These are phyloP conservation scores for Trametes cingulata DNA, from an alignment of 768 basidiomycete genomes.

Conservation along the genomic window DNA sequence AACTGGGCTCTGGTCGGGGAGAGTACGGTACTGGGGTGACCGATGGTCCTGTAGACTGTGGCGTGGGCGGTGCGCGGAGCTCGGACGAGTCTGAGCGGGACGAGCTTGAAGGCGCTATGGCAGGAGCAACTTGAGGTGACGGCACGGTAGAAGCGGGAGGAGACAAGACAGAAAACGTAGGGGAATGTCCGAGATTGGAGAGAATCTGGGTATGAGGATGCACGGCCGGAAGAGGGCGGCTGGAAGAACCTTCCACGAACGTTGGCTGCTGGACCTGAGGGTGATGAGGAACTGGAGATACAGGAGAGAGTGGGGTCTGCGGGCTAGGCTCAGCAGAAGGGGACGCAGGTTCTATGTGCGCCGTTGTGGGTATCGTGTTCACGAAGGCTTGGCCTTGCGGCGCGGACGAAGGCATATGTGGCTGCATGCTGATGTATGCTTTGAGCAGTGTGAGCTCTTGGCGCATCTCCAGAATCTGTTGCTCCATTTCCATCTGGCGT, in stretches of 20 bases:
- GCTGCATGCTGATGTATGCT: constrained; percentile 36
- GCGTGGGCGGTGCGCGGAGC: background rate
- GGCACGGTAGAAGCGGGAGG: background rate
- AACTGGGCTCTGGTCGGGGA: constrained; percentile 32
- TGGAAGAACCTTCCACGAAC: constrained; percentile 41
- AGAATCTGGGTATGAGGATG: background rate
- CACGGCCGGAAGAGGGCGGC: constrained; percentile 3
- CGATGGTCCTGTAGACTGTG: constrained; percentile 5
- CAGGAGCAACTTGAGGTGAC: background rate
- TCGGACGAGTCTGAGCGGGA: background rate
- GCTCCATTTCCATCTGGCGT: constrained; percentile 60
- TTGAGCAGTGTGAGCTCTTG: constrained; percentile 52
- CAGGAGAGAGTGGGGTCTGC: background rate
- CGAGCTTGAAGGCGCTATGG: background rate
- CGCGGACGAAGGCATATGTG: background rate
- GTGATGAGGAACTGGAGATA: constrained; percentile 7
- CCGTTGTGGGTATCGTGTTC: constrained; percentile 7
- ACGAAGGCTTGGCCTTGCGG: background rate
- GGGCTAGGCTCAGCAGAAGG: background rate
- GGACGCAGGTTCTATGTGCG: constrained; percentile 17
- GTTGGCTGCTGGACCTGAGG: constrained; percentile 27
- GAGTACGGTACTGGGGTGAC: constrained; percentile 34
- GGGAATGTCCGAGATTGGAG: background rate
- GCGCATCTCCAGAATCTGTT: constrained; percentile 53
- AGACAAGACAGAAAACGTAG: background rate